Conservation (phyloP, 1,284 basidiomycete species). For the Rhodofomes roseus region DNA sequence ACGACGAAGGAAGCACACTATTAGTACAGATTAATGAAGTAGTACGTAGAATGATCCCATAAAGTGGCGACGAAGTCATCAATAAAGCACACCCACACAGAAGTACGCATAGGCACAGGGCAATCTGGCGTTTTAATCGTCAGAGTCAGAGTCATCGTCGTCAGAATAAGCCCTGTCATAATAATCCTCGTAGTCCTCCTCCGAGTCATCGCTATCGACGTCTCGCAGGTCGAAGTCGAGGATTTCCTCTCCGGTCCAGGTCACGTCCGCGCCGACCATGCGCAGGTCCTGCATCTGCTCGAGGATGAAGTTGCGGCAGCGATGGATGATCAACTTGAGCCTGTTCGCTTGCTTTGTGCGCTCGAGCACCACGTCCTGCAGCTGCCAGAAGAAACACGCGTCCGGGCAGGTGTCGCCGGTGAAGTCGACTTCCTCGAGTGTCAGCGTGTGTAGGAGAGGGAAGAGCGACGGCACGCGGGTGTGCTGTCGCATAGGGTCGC, state of each 20-base stretch:
- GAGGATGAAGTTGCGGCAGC: slow-evolving; percentile 8
- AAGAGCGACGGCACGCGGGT: slow-evolving; percentile 1
- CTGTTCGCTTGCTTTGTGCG: background rate
- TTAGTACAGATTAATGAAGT: background rate
- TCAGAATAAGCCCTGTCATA: background rate
- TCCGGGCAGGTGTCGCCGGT: background rate
- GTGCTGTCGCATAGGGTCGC: background rate
- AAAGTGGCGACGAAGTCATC: background rate
- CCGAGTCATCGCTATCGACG: slow-evolving; percentile 7
- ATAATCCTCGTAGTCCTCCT: slow-evolving; percentile 10
- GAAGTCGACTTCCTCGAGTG: slow-evolving; percentile 9
- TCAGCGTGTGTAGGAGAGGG: slow-evolving; percentile 5
- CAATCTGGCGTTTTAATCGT: background rate
- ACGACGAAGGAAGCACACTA: background rate
- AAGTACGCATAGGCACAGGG: background rate
- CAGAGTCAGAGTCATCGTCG: background rate
- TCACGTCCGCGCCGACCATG: slow-evolving; percentile 4
- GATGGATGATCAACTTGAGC: slow-evolving; percentile 3
- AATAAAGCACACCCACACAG: background rate
- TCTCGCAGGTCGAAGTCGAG: slow-evolving; percentile 8
- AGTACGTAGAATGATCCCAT: background rate
- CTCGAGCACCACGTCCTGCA: slow-evolving; percentile 7
- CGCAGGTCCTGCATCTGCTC: slow-evolving; percentile 6
- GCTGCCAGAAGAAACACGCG: slow-evolving; percentile 6
- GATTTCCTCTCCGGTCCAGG: slow-evolving; percentile 6